Base-by-base conservation (phyloP, 139 green algal genomes). In the Nannochloris sp. region DNA sequence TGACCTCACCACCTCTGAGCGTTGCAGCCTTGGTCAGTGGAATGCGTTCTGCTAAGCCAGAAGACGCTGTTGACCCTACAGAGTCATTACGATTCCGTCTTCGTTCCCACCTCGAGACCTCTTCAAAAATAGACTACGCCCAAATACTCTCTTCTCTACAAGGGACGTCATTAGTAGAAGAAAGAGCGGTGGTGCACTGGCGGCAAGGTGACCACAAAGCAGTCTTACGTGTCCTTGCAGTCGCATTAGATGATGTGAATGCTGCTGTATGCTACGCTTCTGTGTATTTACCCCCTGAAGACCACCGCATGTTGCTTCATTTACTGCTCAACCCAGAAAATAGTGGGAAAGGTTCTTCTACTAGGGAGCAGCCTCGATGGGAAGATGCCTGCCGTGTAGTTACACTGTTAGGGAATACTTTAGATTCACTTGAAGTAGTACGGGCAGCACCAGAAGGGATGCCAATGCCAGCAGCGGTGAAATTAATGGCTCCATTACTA, bases 261-360 rank as follows among this genome's bases (percentile, higher is more conserved):
- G 71, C 38, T 1, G 87, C 80, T 0, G 82, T 86, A 51, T 45
- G 45, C 32, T 93, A 92, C 77, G 91, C 84, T 60, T 61, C 51
- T 9, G 27, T 53, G 6, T 74, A 74, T 24, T 61, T 65, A 38
- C 47, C 60, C 35, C 60, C 47, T 25, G 54, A 44, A 6, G 38
- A 70, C 24, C 68, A 83, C 34, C 61, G 54, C 19, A 75, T 74
- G 47, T 67, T 90, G 24, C 30, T 70, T 45, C 74, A 88, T 73
- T 84, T 90, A 37, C 72, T 93, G 59, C 76, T 94, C 32, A 72
- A 68, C 38, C 83, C 80, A 27, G 76, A 55, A n/a, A 30, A 58
- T 0, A 68, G 60, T 12, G 61, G 46, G 2, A n/a, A n/a, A n/a
- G n/a, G n/a, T n/a, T n/a, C n/a, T n/a, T n/a, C n/a, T n/a, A n/a